These are phyloP conservation scores for Aspergillus sclerotioniger DNA, from an alignment of 495 filamentous ascomycete species.

Conservation along the genomic window DNA sequence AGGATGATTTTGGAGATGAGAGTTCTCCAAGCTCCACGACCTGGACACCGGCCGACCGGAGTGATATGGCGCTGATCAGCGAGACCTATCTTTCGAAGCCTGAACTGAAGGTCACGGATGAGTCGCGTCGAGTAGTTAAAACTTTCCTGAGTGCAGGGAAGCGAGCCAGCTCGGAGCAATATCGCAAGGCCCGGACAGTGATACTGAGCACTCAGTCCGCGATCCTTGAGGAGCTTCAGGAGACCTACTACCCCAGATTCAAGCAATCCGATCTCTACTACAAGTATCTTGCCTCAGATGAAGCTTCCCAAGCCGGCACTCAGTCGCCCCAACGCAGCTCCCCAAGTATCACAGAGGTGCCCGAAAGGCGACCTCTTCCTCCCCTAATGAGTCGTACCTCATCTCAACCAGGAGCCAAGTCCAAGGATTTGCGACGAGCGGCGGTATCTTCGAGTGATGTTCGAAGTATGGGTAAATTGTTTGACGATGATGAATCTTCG, in stretches of 20 bases:
- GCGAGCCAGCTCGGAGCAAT: constrained; percentile 73
- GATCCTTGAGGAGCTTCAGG: constrained; percentile 79
- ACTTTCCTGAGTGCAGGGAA: constrained; percentile 75
- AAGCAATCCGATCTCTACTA: constrained; percentile 90
- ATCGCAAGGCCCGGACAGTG: constrained; percentile 76
- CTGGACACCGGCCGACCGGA: constrained; percentile 84
- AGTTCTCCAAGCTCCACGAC: constrained; percentile 58
- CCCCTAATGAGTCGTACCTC: constrained; percentile 40
- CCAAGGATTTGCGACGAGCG: constrained; percentile 55
- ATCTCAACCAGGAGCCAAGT: constrained; percentile 35
- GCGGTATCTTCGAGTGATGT: constrained; percentile 60
- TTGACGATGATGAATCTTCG: constrained; percentile 45
- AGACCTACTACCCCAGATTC: constrained; percentile 76
- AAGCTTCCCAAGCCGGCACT: constrained; percentile 54
- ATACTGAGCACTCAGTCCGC: constrained; percentile 79
- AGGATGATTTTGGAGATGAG: constrained; percentile 78
- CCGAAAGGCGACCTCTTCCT: constrained; percentile 42
- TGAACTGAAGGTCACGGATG: constrained; percentile 73
- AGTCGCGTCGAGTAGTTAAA: constrained; percentile 65
- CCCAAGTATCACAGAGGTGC: constrained; percentile 27
- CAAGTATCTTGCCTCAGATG: constrained; percentile 90
- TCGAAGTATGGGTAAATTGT: constrained; percentile 36
- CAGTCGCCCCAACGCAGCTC: constrained; percentile 24
- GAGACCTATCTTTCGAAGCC: constrained; percentile 81
- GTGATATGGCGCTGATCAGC: constrained; percentile 84